phyloP scores from a whole-genome alignment of 768 basidiomycete species.

The Calvatia gigantea region DNA sequence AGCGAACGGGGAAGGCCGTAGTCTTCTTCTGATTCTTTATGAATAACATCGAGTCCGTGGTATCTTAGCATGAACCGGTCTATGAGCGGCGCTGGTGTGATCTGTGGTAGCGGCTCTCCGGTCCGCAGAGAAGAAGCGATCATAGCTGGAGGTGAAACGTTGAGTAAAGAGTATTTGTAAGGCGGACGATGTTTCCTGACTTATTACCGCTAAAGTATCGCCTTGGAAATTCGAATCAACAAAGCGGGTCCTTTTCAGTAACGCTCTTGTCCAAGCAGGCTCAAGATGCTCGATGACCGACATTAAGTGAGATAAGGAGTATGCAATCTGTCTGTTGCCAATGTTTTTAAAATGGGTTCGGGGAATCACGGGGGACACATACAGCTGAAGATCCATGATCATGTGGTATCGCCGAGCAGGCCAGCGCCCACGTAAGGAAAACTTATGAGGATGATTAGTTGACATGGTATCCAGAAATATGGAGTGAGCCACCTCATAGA shows the following conservation, averaged over 20 bases:
- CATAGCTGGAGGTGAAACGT: constrained; percentile 46
- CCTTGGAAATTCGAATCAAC: constrained; percentile 81
- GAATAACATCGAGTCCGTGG: constrained; percentile 64
- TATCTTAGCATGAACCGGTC: constrained; percentile 44
- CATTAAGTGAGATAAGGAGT: constrained; percentile 68
- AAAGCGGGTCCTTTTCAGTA: constrained; percentile 71
- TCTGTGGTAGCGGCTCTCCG: constrained; percentile 76
- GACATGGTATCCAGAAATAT: neutral
- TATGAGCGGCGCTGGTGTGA: constrained; percentile 72
- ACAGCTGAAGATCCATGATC: constrained; percentile 69
- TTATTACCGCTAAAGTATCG: constrained; percentile 79
- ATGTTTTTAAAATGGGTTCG: neutral
- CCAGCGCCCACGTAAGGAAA: constrained; percentile 77
- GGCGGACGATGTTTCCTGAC: constrained; percentile 30
- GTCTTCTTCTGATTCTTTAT: constrained; percentile 69
- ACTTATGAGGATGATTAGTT: constrained; percentile 33
- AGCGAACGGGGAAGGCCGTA: constrained; percentile 69
- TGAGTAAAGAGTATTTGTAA: neutral
- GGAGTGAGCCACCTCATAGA: constrained; percentile 54
- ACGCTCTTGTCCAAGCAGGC: constrained; percentile 72
- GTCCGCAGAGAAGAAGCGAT: constrained; percentile 73
- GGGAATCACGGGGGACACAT: constrained; percentile 17
- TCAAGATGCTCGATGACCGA: constrained; percentile 73
- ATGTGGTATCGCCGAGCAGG: constrained; percentile 74
- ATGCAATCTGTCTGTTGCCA: constrained; percentile 55